Evolutionary conservation across 192 early-diverging fungal genomes (phyloP).

Genomic region (Geranomyces michiganensis): DNA sequence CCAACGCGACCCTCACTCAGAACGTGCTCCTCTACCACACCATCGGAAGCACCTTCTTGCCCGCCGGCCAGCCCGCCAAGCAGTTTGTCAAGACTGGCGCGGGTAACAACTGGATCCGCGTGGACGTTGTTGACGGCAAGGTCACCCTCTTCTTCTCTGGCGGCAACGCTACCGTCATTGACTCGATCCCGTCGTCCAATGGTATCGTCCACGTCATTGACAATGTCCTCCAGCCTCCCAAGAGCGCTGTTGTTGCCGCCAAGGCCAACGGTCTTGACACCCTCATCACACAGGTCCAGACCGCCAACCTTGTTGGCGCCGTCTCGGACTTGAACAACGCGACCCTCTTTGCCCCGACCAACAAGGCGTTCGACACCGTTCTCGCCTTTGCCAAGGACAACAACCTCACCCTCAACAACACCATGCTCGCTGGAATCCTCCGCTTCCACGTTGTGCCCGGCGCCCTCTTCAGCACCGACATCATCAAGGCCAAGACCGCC

Average conservation of each 20-base stretch:
- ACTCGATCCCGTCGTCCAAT: conserved; percentile 41
- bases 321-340: conserved; percentile 33
- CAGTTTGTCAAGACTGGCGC: not conserved
- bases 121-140: not conserved
- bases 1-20: not conserved
- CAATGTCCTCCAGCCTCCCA: conserved; percentile 45
- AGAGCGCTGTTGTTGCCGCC: conserved; percentile 13
- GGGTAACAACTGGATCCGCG: conserved; percentile 14
- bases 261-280: conserved; percentile 19
- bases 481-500: conserved; percentile 20
- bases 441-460: conserved; percentile 46
- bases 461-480: conserved; percentile 36
- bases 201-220: conserved; percentile 55
- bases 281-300: conserved; percentile 26
- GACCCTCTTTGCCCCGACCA: conserved; percentile 54
- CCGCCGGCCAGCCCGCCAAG: not conserved
- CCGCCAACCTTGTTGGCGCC: conserved; percentile 31
- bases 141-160: conserved; percentile 12
- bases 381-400: conserved; percentile 1
- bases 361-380: conserved; percentile 45
- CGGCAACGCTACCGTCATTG: conserved; percentile 18
- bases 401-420: conserved; percentile 29
- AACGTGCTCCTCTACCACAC: conserved; percentile 23
- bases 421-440: conserved; percentile 34
- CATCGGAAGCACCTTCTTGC: not conserved